These are phyloP conservation scores for Knufia petricola DNA, from an alignment of 2,329 filamentous ascomycete species.

Conservation along the genomic window DNA sequence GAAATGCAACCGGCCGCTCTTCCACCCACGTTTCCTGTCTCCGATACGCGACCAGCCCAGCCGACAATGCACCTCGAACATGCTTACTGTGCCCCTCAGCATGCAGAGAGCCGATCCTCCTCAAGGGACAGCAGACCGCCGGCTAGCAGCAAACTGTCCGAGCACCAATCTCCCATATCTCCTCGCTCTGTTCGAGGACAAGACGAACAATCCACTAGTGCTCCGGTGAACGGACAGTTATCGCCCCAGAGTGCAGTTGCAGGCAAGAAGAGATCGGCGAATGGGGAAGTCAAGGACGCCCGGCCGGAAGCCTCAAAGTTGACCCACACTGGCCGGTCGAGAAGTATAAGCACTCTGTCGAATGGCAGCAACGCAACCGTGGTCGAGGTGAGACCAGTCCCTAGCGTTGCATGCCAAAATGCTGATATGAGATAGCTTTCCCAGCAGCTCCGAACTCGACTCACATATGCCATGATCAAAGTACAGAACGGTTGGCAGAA, in stretches of 20 bases:
- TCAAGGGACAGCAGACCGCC: constrained; percentile 2
- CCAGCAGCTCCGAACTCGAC: constrained; percentile 67
- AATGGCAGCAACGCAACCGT: constrained; percentile 46
- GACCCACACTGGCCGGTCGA: constrained; percentile 48
- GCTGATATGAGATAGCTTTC: constrained; percentile 49
- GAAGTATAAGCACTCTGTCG: constrained; percentile 61
- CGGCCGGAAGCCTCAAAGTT: constrained; percentile 26
- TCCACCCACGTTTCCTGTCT: constrained; percentile 7
- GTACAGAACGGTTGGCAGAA: constrained; percentile 83
- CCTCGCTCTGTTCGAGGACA: not conserved
- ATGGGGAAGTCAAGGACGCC: constrained; percentile 58
- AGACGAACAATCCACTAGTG: not conserved
- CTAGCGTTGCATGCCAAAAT: not conserved
- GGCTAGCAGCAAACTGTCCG: not conserved
- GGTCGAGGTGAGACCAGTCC: constrained; percentile 55
- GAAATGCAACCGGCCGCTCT: constrained; percentile 6
- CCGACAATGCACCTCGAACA: constrained; percentile 1
- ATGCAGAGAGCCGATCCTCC: constrained; percentile 1
- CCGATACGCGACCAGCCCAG: constrained; percentile 6
- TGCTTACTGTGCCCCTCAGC: not conserved
- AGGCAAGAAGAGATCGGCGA: constrained; percentile 65
- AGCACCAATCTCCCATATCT: not conserved
- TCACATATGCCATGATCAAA: constrained; percentile 91
- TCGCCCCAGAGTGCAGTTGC: constrained; percentile 11
- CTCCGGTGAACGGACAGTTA: not conserved